phyloP scores from a whole-genome alignment of 176 grass and related monocot species.

The Phoenix roebelenii region DNA sequence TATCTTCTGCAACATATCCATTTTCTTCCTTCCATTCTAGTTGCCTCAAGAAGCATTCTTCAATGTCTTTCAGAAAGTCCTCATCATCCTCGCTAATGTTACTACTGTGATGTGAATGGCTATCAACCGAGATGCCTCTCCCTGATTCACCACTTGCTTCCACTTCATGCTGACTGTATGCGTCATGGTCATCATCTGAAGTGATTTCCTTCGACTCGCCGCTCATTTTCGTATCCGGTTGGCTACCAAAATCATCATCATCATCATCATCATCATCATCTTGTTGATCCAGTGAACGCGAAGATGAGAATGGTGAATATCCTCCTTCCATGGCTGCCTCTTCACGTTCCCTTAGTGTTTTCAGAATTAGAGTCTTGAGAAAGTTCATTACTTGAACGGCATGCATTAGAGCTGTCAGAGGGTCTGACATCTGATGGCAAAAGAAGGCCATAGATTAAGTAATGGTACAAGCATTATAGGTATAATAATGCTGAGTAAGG shows the following conservation, averaged over 20 bases:
- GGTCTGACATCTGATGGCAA: slow-evolving; percentile 88
- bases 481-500: too few relatives aligned
- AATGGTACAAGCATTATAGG: too few relatives aligned
- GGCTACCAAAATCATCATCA: slow-evolving; percentile 6
- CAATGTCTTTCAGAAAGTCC: slow-evolving; percentile 35
- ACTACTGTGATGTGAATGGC: slow-evolving; percentile 11
- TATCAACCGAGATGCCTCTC: slow-evolving; percentile 27
- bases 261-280: slow-evolving; percentile 22
- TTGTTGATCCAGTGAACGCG: slow-evolving; percentile 29
- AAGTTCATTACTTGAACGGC: slow-evolving; percentile 99
- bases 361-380: slow-evolving; percentile 83
- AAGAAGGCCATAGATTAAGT: not conserved
- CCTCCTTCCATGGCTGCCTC: slow-evolving; percentile 31
- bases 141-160: slow-evolving; percentile 29
- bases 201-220: slow-evolving; percentile 14
- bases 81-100: slow-evolving; percentile 12
- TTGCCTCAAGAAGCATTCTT: slow-evolving; percentile 45
- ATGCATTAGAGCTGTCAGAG: slow-evolving; percentile 92
- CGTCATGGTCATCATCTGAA: slow-evolving; percentile 27
- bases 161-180: slow-evolving; percentile 8
- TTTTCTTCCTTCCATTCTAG: slow-evolving; percentile 42
- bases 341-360: slow-evolving; percentile 60
- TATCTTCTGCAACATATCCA: slow-evolving; percentile 6
- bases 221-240: slow-evolving; percentile 27
- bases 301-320: slow-evolving; percentile 59